Evolutionary conservation across 2,329 filamentous ascomycete species (phyloP), one percentile per base, ranked within the genome.

Genomic region (Scortechinia acanthostroma): DNA sequence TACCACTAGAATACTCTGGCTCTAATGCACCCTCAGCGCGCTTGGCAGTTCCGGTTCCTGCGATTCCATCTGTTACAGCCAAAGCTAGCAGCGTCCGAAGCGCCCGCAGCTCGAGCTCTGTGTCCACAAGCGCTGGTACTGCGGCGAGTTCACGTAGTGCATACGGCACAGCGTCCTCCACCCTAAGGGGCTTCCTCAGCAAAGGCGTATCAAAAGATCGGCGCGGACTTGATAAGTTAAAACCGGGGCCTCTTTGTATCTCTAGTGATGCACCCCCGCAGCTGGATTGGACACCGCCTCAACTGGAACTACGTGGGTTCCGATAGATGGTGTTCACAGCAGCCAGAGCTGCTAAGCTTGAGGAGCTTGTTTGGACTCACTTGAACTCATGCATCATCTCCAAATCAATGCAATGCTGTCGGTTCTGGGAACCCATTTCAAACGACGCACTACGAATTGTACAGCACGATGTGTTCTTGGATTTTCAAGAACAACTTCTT

Each of bases 281-380:
- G 43, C 50, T 65, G 47, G 56, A 63, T 48, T 65, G 61, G 62
- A 48, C 58, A 22, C 62, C 60, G 4, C 62, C 62, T 13, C 56
- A 62, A 44, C 49, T 65, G 42, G 59, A 63, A 30, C 10, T 10
- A 30, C 10, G 25, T n/a, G 25, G 25, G 25, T 30, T n/a, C 25
- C n/a, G n/a, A 30, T 30, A 10, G 25, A 30, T 30, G n/a, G n/a
- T 30, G 10, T 30, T n/a, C n/a, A n/a, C n/a, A n/a, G n/a, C n/a
- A n/a, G n/a, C n/a, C n/a, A n/a, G n/a, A n/a, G n/a, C n/a, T n/a
- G n/a, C n/a, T n/a, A n/a, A n/a, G n/a, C n/a, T n/a, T n/a, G n/a
- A n/a, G n/a, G n/a, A n/a, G n/a, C n/a, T n/a, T n/a, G n/a, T n/a
- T n/a, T n/a, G n/a, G n/a, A n/a, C n/a, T n/a, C n/a, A n/a, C n/a